Base-by-base conservation (phyloP, 768 basidiomycete genomes). In the Termitomyces sp. region DNA sequence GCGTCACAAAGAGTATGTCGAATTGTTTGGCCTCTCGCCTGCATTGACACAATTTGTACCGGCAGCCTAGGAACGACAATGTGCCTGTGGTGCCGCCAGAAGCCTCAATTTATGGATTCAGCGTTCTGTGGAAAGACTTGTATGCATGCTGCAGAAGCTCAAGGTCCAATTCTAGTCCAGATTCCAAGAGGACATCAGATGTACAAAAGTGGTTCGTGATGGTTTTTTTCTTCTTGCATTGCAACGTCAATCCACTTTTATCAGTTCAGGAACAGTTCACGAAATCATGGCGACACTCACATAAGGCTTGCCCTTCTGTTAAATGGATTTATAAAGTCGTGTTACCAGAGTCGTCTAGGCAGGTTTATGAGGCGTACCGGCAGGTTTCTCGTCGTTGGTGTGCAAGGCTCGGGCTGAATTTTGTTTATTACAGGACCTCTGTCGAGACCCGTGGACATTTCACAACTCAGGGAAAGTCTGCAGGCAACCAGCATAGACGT, bases 401-500 rank as follows among this genome's bases (percentile, higher is more conserved):
- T 18, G 13, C 16, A 24, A 49, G 7, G 24, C 28, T 20, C 32
- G 22, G 20, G 12, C 33, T 39, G 16, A 52, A 52, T 52, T 12
- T 5, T 60, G 4, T 39, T 24, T 12, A 35, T 15, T 40, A 0
- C 9, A 88, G 88, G 48, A 67, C 80, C n/a, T 74, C 74, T 13
- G 84, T 89, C 6, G 89, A 90, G 70, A 28, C 32, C 2, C 48
- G 48, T 32, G 48, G 48, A 49, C 48, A 49, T 24, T 90, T 89
- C 62, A 77, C 68, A 2, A 65, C 77, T 38, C 63, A 77, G 4
- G 85, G 85, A 42, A 76, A 84, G 45, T 83, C 86, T 7, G 71
- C 82, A 38, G 89, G 88, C 33, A 90, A 90, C 63, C 87, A 89
- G 71, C 86, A 87, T 64, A 83, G 88, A 32, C 82, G 88, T 20